Conservation (phyloP, 148 eudicot species). For the Amaranthus cruentus region DNA sequence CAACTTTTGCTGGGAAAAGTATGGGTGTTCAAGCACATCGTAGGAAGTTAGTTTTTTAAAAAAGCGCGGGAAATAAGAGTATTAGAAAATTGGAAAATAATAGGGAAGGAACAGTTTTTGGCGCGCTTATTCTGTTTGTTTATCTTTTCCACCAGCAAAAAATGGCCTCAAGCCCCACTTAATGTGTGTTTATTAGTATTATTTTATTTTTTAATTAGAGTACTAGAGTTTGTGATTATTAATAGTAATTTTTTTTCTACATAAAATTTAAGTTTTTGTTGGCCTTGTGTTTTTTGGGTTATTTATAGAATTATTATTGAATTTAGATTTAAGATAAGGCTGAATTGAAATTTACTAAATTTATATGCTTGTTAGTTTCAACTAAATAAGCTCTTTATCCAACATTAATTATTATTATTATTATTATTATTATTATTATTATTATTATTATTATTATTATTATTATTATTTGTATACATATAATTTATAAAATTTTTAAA, state of each 20-base stretch:
- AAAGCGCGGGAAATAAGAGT: conserved; percentile 17
- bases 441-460: too few relatives aligned
- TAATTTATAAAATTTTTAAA: too few relatives aligned
- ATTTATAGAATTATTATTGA: conserved; percentile 21
- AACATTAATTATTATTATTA: not conserved
- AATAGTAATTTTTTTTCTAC: conserved; percentile 7
- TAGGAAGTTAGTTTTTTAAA: conserved; percentile 76
- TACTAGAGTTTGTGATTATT: not conserved
- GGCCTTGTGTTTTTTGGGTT: conserved; percentile 18
- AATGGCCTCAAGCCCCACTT: not conserved
- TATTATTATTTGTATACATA: too few relatives aligned
- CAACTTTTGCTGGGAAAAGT: conserved; percentile 30
- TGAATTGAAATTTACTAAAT: conserved; percentile 15
- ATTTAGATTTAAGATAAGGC: conserved; percentile 30
- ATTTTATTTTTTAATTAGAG: not conserved
- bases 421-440: too few relatives aligned
- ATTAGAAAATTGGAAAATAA: too few relatives aligned
- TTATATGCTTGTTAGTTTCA: too few relatives aligned
- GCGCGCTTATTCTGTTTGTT: conserved; percentile 31
- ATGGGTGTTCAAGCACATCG: conserved; percentile 29
- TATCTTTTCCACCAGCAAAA: not conserved
- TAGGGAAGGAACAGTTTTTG: conserved; percentile 17
- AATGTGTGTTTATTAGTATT: not conserved
- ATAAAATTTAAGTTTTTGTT: conserved; percentile 4
- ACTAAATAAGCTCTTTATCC: too few relatives aligned